Evolutionary conservation across 2,329 filamentous ascomycete species (phyloP), one percentile per base, ranked within the genome.

Genomic region (Penicillium sclerotiorum): DNA sequence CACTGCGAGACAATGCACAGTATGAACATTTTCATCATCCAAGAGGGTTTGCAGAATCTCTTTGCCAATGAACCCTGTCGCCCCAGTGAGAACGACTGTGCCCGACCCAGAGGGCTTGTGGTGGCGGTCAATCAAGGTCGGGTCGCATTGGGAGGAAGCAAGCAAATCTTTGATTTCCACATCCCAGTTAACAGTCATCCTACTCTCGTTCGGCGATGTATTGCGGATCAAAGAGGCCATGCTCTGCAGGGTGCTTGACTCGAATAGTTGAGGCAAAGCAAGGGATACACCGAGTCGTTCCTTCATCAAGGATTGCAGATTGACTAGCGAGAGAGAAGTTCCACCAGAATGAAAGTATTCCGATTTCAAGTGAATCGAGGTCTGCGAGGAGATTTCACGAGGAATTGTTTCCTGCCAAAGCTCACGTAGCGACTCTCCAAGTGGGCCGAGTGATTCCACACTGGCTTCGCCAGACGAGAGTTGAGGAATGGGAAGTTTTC

Each of bases 341-440:
- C 59, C 59, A 13, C 59, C 59, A 15, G 57, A 52, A 17, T 60
- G 57, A 28, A 61, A 61, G 36, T 60, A 61, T 12, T 61, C 57
- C 1, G 59, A 54, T 2, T 49, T 15, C 2, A 55, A 42, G 9
- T 49, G 9, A 9, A 60, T 53, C 13, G 46, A 42, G 15, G 56
- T 30, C n/a, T 49, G 40, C 2, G 46, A 15, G 7, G 46, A 8
- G 12, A 60, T n/a, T 5, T 57, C 56, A 4, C 15, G 35, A 8
- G 57, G 51, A 15, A 60, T 47, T 2, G 39, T 45, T n/a, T 51
- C 52, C 32, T 53, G 36, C 59, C 59, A 60, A 32, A 60, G 53
- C 17, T 48, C 39, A 13, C 50, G 49, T 15, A 61, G 18, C 3
- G 47, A 25, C 22, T 51, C 18, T 32, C 59, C 58, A 11, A 50